Evolutionary conservation across 441 rosid genomes (phyloP), one percentile per base, ranked within the genome.

Genomic region (Brassica balearica): DNA sequence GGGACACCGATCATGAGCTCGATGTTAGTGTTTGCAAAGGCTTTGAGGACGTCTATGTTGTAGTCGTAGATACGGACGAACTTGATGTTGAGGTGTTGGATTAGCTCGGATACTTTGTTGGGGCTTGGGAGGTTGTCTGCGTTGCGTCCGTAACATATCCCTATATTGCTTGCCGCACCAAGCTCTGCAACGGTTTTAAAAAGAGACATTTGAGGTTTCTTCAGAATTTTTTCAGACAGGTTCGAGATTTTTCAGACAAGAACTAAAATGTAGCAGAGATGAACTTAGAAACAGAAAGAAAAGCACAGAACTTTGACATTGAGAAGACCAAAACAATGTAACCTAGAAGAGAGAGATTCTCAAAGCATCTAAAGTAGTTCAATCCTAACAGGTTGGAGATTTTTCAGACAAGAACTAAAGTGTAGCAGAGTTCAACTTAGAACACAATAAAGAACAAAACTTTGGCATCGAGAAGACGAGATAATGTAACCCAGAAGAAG

Each of bases 91-190:
- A 87, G 96, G 19, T 83, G 94, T 59, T 81, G 86, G 74, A 91
- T 74, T 59, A 93, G 82, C 17, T 15, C 17, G 17, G 87, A 89
- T 22, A 84, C 99, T 83, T 82, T 89, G 77, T 90, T 86, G 0
- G 94, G 95, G 6, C 97, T 92, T 3, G 98, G 98, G 20, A 96
- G 95, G 68, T 96, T 91, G 79, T 96, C 99, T 1, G 99, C 99
- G 74, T 93, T 90, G 86, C 97, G 94, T 81, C 99, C 98, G 46
- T 93, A 92, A 88, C 98, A 93, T 70, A 92, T 87, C 55, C 99
- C 99, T n/a, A 93, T 76, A 6, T 75, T 89, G 86, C 98, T 91
- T 80, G 92, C 94, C 60, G 17, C 34, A 82, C 97, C 86, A 70
- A 74, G 66, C 76, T 77, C 98, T 91, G 85, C 62, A 71, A 71